Conservation (phyloP, 2,329 filamentous ascomycete species). For the Chrysosporium keratinophilum region DNA sequence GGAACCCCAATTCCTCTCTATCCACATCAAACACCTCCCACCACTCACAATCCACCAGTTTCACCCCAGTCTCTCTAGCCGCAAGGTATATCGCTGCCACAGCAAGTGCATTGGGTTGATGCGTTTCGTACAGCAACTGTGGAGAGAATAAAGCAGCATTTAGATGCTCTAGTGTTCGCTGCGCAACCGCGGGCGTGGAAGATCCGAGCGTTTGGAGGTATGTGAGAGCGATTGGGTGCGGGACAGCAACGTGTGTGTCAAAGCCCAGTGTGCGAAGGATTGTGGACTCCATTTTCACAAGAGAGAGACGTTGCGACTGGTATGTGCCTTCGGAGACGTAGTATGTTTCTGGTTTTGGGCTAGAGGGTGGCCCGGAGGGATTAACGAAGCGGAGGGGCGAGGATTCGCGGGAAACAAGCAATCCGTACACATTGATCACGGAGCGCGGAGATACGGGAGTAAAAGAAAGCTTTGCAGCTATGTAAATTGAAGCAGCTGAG, state of each 20-base stretch:
- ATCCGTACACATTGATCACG: constrained; percentile 73
- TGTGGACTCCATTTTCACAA: constrained; percentile 66
- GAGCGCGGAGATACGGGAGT: constrained; percentile 67
- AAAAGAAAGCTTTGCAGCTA: constrained; percentile 72
- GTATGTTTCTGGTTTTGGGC: constrained; percentile 45
- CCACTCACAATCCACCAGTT: constrained; percentile 77
- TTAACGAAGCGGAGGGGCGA: constrained; percentile 44
- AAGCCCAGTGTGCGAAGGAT: constrained; percentile 70
- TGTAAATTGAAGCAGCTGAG: constrained; percentile 70
- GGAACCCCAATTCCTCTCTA: constrained; percentile 82
- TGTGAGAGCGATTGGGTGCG: constrained; percentile 76
- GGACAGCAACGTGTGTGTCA: constrained; percentile 72
- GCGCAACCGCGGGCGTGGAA: constrained; percentile 48
- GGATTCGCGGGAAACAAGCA: constrained; percentile 54
- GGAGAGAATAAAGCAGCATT: constrained; percentile 78
- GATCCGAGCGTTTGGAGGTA: constrained; percentile 85
- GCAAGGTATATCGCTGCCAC: constrained; percentile 87
- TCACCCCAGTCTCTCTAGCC: constrained; percentile 62
- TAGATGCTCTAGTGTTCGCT: constrained; percentile 62
- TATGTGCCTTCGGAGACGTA: constrained; percentile 67
- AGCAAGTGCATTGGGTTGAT: constrained; percentile 76
- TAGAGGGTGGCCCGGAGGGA: constrained; percentile 20
- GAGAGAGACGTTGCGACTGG: constrained; percentile 49
- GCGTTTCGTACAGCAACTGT: constrained; percentile 80
- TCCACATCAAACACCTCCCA: constrained; percentile 98